phyloP scores from a whole-genome alignment of 2,329 filamentous ascomycete genomes.

The Coleophoma crateriformis region DNA sequence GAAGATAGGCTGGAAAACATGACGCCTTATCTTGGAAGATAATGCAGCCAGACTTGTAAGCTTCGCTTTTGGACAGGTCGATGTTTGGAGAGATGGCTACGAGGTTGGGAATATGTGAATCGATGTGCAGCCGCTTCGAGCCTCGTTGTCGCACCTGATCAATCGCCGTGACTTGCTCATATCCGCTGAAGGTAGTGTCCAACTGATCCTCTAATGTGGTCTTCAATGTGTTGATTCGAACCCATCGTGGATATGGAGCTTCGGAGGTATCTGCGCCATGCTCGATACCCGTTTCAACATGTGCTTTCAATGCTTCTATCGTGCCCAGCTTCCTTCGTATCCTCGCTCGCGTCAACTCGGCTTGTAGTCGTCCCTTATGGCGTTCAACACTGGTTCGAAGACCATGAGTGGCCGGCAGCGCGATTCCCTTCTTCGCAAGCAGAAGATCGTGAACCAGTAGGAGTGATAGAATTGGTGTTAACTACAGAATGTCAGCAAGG shows the following conservation, averaged over 20 bases:
- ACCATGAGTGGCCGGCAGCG: conserved; percentile 73
- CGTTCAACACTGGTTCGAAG: conserved; percentile 69
- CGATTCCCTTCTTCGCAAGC: conserved; percentile 74
- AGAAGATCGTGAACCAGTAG: conserved; percentile 84
- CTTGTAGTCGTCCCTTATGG: conserved; percentile 74
- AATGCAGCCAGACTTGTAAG: conserved; percentile 71
- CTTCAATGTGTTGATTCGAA: conserved; percentile 77
- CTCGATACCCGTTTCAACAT: conserved; percentile 47
- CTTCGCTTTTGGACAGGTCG: conserved; percentile 66
- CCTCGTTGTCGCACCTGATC: conserved; percentile 43
- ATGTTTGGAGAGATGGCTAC: conserved; percentile 68
- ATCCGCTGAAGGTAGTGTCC: conserved; percentile 65
- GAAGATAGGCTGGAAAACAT: conserved; percentile 88
- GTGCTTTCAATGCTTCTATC: conserved; percentile 57
- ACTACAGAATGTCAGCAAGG: conserved; percentile 40
- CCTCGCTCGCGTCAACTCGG: conserved; percentile 77
- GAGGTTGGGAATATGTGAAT: conserved; percentile 76
- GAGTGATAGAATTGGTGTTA: conserved; percentile 74
- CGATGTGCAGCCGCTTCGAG: conserved; percentile 59
- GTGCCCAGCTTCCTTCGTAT: conserved; percentile 66
- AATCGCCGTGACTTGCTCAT: conserved; percentile 50
- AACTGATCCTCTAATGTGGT: conserved; percentile 68
- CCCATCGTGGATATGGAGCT: conserved; percentile 74
- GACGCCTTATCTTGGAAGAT: conserved; percentile 97
- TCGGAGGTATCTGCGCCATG: conserved; percentile 27